Evolutionary conservation across 1,284 basidiomycete genomes (phyloP).

Genomic region (Xerocomus amazonicus): DNA sequence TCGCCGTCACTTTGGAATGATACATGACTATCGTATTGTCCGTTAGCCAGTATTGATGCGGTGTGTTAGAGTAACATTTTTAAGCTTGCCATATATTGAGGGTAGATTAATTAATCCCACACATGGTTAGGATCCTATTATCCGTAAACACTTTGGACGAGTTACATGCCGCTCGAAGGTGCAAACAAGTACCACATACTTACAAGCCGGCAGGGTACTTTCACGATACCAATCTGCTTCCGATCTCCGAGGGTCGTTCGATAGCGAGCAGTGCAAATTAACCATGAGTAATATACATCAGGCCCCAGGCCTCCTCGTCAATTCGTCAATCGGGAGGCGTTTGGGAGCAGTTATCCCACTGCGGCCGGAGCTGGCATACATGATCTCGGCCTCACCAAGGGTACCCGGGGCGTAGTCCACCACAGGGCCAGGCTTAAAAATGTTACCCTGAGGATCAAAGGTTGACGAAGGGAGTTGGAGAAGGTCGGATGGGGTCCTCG

Average conservation of each 20-base stretch:
- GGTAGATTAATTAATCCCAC: no score
- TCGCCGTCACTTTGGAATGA: background rate
- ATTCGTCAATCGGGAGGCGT: conserved; percentile 25
- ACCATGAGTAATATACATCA: conserved; percentile 29
- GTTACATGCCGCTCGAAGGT: no score
- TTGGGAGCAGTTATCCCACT: conserved; percentile 33
- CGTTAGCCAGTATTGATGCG: background rate
- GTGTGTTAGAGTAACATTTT: background rate
- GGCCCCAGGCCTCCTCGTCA: conserved; percentile 9
- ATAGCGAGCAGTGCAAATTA: conserved; percentile 29
- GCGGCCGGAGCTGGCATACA: conserved; percentile 62
- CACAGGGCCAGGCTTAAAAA: conserved; percentile 32
- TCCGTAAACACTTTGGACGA: no score
- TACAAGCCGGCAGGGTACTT: no score
- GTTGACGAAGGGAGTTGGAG: conserved; percentile 69
- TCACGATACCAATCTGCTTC: no score
- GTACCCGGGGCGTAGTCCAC: conserved; percentile 49
- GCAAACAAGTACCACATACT: no score
- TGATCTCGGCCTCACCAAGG: conserved; percentile 59
- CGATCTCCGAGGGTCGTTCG: conserved; percentile 5
- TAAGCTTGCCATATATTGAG: no score
- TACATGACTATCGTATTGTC: background rate
- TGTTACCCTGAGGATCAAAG: conserved; percentile 32
- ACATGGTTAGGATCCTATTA: background rate
- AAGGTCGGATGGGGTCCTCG: conserved; percentile 62